A percentile compares a stretch with the other conserved stretches of the same genome.
phyloP scores from a whole-genome alignment of 148 eudicot species.

The Persicaria maculosa region DNA sequence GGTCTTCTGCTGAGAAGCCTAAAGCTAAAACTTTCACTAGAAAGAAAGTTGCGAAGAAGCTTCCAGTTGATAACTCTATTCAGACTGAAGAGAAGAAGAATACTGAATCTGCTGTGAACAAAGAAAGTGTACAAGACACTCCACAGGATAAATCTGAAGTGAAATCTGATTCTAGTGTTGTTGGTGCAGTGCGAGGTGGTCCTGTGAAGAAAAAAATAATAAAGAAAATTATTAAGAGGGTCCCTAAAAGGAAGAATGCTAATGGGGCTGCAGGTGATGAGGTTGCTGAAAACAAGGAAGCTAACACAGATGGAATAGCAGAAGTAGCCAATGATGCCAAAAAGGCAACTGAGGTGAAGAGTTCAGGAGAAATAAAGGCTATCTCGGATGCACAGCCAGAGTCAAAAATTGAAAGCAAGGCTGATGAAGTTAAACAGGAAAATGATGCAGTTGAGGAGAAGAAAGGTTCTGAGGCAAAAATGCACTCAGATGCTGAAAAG shows the following conservation, averaged over 20 bases:
- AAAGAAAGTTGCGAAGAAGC: slow-evolving; percentile 33
- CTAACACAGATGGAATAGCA: slow-evolving; percentile 20
- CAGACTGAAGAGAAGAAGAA: slow-evolving; percentile 31
- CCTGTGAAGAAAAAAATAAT: slow-evolving; percentile 46
- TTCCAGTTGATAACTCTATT: slow-evolving; percentile 17
- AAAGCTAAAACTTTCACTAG: slow-evolving; percentile 44
- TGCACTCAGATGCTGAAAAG: slow-evolving; percentile 17
- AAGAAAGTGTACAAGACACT: background rate
- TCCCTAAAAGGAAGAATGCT: slow-evolving; percentile 47
- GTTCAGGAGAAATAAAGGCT: slow-evolving; percentile 3
- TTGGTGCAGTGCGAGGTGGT: slow-evolving; percentile 29
- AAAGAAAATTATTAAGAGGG: slow-evolving; percentile 73
- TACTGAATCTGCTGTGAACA: slow-evolving; percentile 23
- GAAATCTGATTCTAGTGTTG: slow-evolving; percentile 28
- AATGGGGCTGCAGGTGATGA: slow-evolving; percentile 30
- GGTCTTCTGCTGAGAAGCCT: slow-evolving; percentile 30
- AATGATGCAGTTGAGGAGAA: slow-evolving; percentile 34
- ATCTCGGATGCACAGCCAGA: slow-evolving; percentile 16
- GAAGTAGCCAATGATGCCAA: slow-evolving; percentile 24
- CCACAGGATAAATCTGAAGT: slow-evolving; percentile 30
- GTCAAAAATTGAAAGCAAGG: slow-evolving; percentile 26
- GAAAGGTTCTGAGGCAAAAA: slow-evolving; percentile 24
- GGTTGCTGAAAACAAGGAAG: slow-evolving; percentile 24
- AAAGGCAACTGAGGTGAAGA: slow-evolving; percentile 19
- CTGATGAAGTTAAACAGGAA: slow-evolving; percentile 26